Evolutionary conservation across 306 rosid genomes (phyloP), one percentile per base, ranked within the genome.

Genomic region (Fragaria vesca): DNA sequence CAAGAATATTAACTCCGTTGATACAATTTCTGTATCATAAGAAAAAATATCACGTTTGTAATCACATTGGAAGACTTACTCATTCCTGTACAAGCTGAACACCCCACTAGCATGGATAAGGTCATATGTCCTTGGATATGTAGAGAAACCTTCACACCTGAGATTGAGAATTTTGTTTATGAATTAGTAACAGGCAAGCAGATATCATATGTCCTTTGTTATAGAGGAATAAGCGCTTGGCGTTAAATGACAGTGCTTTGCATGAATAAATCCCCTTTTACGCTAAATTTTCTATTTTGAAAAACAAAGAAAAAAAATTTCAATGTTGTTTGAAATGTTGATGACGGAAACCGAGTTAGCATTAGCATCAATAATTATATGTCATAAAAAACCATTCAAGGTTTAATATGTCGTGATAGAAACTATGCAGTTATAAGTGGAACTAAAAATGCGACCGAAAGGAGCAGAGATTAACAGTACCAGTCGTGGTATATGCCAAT

Each of bases 71-170:
- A 82, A 61, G 51, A 79, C 96, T 93, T 90, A 93, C 97, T 42
- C 83, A 83, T 84, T 80, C 85, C 83, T 77, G 85, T 91, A 96
- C 89, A 96, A 73, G 85, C 91, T 87, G 83, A 93, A 96, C 76
- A 93, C 86, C 30, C 86, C 93, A 83, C 78, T 88, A 62, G 91
- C 96, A 81, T 96, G 99, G 76, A 96, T 90, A 55, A 96, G 80
- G 85, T 96, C 99, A 61, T 93, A 91, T n/a, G 97, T 89, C 88
- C 98, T 96, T 46, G 97, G 99, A 85, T 96, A 93, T 34, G 99
- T 96, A 61, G 99, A 96, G 86, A 96, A 93, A 85, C 99, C 98
- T 86, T 96, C 99, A 81, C 99, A 91, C 99, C 99, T 96, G 87
- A 78, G 71, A 70, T 57, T 57, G 45, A 58, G 63, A 43, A 61